Conservation (phyloP, 139 green algal species). For the Haematococcus lacustris region DNA sequence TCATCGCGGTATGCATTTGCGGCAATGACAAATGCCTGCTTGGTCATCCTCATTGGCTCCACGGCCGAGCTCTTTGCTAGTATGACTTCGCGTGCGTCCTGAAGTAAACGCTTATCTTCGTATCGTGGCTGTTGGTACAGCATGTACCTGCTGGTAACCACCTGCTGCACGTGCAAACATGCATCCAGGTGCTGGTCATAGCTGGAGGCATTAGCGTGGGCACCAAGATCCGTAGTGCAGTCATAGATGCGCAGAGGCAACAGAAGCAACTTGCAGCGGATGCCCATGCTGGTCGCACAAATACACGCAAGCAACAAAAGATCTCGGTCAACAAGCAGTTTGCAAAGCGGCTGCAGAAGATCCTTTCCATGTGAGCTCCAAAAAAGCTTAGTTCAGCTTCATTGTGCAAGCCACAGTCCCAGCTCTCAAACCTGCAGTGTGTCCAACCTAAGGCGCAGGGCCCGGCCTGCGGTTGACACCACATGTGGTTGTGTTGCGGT, state of each 20-base stretch:
- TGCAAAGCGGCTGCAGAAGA: conserved; percentile 35
- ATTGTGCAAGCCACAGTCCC: not conserved
- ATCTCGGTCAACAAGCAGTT: conserved; percentile 52
- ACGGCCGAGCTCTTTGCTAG: not conserved
- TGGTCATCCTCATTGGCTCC: not conserved
- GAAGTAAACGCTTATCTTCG: not conserved
- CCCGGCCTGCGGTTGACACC: not conserved
- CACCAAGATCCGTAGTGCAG: conserved; percentile 10
- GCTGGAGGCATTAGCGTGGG: conserved; percentile 18
- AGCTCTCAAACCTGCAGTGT: not conserved
- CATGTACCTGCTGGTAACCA: not conserved
- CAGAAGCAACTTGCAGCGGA: conserved; percentile 23
- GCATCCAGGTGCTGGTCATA: conserved; percentile 19
- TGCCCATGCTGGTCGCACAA: conserved; percentile 2
- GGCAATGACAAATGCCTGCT: not conserved
- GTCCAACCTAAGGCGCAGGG: not conserved
- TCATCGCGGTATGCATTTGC: conserved; percentile 11
- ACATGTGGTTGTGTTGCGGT: not conserved
- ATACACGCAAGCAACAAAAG: conserved; percentile 4
- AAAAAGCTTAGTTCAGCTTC: not conserved
- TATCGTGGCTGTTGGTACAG: not conserved
- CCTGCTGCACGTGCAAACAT: not conserved
- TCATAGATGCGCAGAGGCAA: conserved; percentile 16
- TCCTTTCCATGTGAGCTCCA: conserved; percentile 46
- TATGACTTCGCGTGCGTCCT: not conserved